These are phyloP conservation scores for Cryphonectria carpinicola DNA, from an alignment of 2,329 filamentous ascomycete genomes.

Conservation along the genomic window DNA sequence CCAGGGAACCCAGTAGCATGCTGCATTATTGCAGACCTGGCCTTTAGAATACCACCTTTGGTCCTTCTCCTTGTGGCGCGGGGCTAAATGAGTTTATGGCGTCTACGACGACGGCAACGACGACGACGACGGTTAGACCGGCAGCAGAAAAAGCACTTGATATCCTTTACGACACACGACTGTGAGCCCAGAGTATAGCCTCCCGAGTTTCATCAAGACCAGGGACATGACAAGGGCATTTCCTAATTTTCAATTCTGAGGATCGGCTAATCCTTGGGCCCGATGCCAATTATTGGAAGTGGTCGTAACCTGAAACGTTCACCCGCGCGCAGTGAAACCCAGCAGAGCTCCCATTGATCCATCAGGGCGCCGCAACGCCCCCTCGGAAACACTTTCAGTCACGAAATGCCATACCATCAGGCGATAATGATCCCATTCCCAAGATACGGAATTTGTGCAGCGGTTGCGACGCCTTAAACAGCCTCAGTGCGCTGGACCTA, in stretches of 20 bases:
- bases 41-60: neutral
- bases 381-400: constrained; percentile 9
- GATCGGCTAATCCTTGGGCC: neutral
- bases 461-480: neutral
- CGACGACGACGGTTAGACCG: neutral
- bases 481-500: neutral
- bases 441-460: neutral
- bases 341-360: neutral
- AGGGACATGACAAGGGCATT: constrained; percentile 4
- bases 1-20: neutral
- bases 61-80: neutral
- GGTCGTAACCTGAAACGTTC: constrained; percentile 5
- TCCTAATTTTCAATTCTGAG: neutral
- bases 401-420: constrained; percentile 10
- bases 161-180: neutral
- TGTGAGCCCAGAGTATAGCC: constrained; percentile 1
- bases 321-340: neutral
- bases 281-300: neutral
- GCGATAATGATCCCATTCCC: constrained; percentile 4
- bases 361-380: neutral
- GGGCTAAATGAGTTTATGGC: neutral
- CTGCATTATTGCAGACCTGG: neutral
- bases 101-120: neutral
- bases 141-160: neutral
- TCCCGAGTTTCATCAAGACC: neutral